A percentile compares a stretch with the other conserved stretches of the same genome.
Evolutionary conservation across 163 green algal species (phyloP).

Genomic region (Scenedesmus sp.): DNA sequence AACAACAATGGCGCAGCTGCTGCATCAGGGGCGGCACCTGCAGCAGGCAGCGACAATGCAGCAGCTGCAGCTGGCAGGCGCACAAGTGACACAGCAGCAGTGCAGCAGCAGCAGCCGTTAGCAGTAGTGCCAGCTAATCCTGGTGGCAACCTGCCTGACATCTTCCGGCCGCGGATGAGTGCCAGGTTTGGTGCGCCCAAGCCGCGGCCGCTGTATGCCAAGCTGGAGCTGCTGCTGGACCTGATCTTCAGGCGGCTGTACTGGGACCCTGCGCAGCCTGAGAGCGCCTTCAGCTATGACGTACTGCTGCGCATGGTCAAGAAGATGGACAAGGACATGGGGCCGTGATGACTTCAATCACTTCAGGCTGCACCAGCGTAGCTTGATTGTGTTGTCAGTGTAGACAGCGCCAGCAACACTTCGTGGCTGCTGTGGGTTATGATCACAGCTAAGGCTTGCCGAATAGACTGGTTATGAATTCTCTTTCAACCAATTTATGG

Average conservation of each 20-base stretch:
- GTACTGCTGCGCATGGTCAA: slow-evolving; percentile 75
- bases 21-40: neutral
- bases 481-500: too few species aligned
- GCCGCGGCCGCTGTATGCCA: slow-evolving; percentile 74
- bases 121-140: neutral
- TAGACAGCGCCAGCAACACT: too few species aligned
- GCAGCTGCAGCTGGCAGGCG: neutral
- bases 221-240: slow-evolving; percentile 83
- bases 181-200: slow-evolving; percentile 58
- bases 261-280: slow-evolving; percentile 73
- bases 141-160: slow-evolving; percentile 53
- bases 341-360: slow-evolving; percentile 56
- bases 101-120: neutral
- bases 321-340: slow-evolving; percentile 86
- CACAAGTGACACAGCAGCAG: neutral
- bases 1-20: neutral
- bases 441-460: too few species aligned
- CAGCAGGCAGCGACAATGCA: neutral
- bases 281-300: slow-evolving; percentile 77
- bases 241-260: slow-evolving; percentile 77
- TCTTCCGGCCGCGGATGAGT: slow-evolving; percentile 63
- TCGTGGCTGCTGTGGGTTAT: too few species aligned
- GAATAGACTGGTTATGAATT: too few species aligned
- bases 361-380: neutral
- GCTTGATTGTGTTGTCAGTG: too few species aligned